Base-by-base conservation (phyloP, 129 eudicot species). In the Sambucus nigra region DNA sequence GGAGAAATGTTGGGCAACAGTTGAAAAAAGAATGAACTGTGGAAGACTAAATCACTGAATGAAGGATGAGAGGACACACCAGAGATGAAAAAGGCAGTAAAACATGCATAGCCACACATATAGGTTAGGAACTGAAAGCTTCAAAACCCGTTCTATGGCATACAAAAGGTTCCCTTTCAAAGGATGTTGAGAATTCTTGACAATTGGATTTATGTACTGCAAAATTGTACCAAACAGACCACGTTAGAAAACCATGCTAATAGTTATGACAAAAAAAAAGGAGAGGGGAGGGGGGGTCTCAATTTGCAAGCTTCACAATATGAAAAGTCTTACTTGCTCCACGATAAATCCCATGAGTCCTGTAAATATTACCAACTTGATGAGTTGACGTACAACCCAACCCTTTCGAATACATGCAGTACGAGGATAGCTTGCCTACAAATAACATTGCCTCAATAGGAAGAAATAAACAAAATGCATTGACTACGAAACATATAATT, bases 61-160 rank as follows among this genome's bases (percentile, higher is more conserved):
- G 19, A 33, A 55, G 60, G 7, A 32, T 69, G 55, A 59, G 24
- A 26, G 28, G 56, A 67, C 79, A 64, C 76, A 91, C 98, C 98
- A 91, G 16, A 91, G 89, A 64, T 91, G 98, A 69, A 91, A 91
- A 61, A 81, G 74, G 50, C 98, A 81, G 66, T 91, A 91, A 25
- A 91, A 91, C 94, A 85, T 76, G 73, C 98, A 85, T 68, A 91
- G 89, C 98, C 98, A 91, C 19, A 85, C 98, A 15, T 91, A 91
- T 60, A 91, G 62, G 63, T 79, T 91, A 55, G 98, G 98, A 65
- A 91, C 95, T 19, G 98, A 91, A 55, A 91, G 95, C 89, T 91
- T 91, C 73, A 91, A 69, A 45, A 91, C 95, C 59, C 98, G 81
- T 77, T 91, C 98, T 44, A 91, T 60, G 5, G 98, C 98, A 73